Conservation (phyloP, 2,329 filamentous ascomycete genomes). For the Lizonia empirigonia region DNA sequence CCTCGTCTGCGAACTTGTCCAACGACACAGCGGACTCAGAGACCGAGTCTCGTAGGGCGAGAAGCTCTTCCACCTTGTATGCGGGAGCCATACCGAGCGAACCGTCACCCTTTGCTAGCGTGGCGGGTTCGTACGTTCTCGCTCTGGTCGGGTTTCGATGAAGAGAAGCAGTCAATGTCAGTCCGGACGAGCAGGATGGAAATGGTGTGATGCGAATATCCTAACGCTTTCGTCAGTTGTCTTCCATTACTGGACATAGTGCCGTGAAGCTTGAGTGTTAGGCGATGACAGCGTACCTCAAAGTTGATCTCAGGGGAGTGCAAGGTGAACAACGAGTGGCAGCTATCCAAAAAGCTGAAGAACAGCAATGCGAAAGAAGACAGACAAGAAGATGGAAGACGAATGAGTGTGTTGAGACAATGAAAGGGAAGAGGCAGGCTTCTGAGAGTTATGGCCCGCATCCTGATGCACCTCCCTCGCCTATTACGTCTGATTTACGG, state of each 20-base stretch:
- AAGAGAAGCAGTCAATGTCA: background rate
- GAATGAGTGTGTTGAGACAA: slow-evolving; percentile 44
- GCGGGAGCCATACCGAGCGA: slow-evolving; percentile 38
- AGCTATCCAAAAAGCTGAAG: slow-evolving; percentile 48
- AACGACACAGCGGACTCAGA: slow-evolving; percentile 51
- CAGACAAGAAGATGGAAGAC: slow-evolving; percentile 46
- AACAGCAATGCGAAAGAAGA: slow-evolving; percentile 49
- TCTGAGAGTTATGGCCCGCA: slow-evolving; percentile 32
- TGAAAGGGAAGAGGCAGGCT: slow-evolving; percentile 12
- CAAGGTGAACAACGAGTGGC: slow-evolving; percentile 40
- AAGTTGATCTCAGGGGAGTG: slow-evolving; percentile 36
- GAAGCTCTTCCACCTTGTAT: slow-evolving; percentile 51
- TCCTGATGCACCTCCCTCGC: slow-evolving; percentile 29
- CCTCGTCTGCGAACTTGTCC: slow-evolving; percentile 50
- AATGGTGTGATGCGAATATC: slow-evolving; percentile 49
- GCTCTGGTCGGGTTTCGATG: background rate
- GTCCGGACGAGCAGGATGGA: slow-evolving; percentile 27
- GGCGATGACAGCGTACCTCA: slow-evolving; percentile 32
- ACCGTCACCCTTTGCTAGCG: slow-evolving; percentile 5
- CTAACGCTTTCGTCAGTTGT: slow-evolving; percentile 18
- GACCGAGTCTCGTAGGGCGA: slow-evolving; percentile 49
- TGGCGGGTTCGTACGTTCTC: background rate
- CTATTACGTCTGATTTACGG: too few species aligned
- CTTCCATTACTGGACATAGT: background rate
- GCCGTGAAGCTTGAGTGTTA: background rate